phyloP scores from a whole-genome alignment of 495 filamentous ascomycete species.

The Tetracladium setigerum region DNA sequence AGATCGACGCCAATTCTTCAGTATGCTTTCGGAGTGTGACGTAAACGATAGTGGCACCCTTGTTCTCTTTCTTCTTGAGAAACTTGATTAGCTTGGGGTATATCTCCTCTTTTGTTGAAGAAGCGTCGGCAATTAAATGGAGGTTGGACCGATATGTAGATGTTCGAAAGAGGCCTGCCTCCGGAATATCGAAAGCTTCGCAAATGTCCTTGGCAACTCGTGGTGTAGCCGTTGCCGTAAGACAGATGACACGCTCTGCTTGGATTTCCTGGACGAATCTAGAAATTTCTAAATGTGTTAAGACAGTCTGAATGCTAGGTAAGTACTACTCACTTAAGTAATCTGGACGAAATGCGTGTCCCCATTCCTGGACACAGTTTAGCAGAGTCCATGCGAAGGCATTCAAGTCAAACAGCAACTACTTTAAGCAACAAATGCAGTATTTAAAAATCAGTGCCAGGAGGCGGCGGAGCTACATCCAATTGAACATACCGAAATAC shows the following conservation, averaged over 20 bases:
- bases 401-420: too few species aligned
- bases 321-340: constrained; percentile 36
- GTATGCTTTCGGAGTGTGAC: constrained; percentile 46
- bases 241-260: constrained; percentile 48
- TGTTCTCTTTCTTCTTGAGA: constrained; percentile 32
- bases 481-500: constrained; percentile 32
- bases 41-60: constrained; percentile 49
- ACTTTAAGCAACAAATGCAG: too few species aligned
- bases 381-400: too few species aligned
- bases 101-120: constrained; percentile 31
- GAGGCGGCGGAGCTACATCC: too few species aligned
- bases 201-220: constrained; percentile 47
- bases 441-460: too few species aligned
- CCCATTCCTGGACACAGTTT: constrained; percentile 35
- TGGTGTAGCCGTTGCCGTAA: constrained; percentile 49
- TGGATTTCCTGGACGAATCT: constrained; percentile 47
- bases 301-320: background rate
- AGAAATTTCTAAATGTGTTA: constrained; percentile 30
- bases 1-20: constrained; percentile 30
- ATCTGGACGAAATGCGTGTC: constrained; percentile 50
- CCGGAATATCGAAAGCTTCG: constrained; percentile 38
- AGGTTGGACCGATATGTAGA: constrained; percentile 51
- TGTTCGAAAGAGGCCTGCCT: constrained; percentile 43
- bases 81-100: constrained; percentile 37
- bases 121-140: constrained; percentile 38